Evolutionary conservation across 164 flowering plant genomes (phyloP).

Genomic region (Nelumbo lutea): DNA sequence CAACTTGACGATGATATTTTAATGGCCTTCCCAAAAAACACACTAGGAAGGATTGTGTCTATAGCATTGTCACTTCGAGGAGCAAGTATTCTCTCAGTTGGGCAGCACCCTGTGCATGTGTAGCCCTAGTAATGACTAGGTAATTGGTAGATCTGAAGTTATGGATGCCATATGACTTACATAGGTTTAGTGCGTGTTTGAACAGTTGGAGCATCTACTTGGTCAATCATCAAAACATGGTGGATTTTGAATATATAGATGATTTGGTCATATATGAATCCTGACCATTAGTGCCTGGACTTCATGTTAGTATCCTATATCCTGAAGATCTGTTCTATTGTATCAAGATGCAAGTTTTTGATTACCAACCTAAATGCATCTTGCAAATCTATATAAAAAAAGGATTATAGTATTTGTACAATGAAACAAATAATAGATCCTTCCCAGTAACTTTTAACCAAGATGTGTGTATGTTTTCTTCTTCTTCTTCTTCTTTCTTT

Average conservation of each 20-base stretch:
- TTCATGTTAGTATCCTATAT: not conserved
- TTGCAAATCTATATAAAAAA: not conserved
- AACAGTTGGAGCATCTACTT: not conserved
- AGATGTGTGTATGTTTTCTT: too few relatives aligned
- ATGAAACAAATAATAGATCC: too few relatives aligned
- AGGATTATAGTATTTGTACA: too few relatives aligned
- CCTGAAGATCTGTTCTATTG: too few relatives aligned
- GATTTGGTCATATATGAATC: too few relatives aligned
- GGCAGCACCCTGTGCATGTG: not conserved
- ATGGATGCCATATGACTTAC: not conserved
- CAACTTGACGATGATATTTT: not conserved
- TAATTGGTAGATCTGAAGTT: not conserved
- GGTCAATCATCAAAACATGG: not conserved
- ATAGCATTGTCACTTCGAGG: not conserved
- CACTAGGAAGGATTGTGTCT: not conserved
- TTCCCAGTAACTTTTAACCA: too few relatives aligned
- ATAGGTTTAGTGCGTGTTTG: too few relatives aligned
- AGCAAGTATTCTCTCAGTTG: not conserved
- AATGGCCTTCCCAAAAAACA: not conserved
- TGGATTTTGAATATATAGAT: too few relatives aligned
- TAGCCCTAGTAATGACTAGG: not conserved
- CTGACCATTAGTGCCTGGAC: too few relatives aligned
- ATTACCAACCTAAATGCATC: not conserved
- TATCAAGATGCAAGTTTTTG: not conserved
- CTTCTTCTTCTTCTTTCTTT: too few relatives aligned